phyloP scores from a whole-genome alignment of 305 asterid genomes.

The Fraxinus nigra region DNA sequence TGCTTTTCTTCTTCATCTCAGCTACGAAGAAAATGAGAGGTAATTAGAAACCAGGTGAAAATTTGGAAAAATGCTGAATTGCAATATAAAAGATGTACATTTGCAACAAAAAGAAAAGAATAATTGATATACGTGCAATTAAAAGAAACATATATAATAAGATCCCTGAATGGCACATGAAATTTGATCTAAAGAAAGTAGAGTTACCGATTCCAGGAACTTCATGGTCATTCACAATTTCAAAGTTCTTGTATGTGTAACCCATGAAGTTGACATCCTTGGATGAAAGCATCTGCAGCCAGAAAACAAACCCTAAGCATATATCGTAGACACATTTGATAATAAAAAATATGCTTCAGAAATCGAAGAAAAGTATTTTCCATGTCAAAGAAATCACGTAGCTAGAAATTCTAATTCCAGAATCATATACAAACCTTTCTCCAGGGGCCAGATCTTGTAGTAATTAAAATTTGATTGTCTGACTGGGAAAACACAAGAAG shows the following conservation, averaged over 20 bases:
- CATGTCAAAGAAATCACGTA: neutral
- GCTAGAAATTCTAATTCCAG: conserved; percentile 14
- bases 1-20: conserved; percentile 87
- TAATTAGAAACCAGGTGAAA: neutral
- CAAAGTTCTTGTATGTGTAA: conserved; percentile 88
- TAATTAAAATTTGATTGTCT: conserved; percentile 56
- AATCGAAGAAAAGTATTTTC: neutral
- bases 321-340: neutral
- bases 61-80: neutral
- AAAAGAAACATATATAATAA: neutral
- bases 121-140: neutral
- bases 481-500: conserved; percentile 39
- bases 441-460: conserved; percentile 93
- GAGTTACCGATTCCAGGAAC: conserved; percentile 62
- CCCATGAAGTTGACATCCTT: conserved; percentile 95
- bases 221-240: conserved; percentile 80
- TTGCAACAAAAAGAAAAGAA: neutral
- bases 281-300: conserved; percentile 81
- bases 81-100: neutral
- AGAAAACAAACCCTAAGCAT: conserved; percentile 18
- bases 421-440: conserved; percentile 65
- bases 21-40: conserved; percentile 43
- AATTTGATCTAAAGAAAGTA: conserved; percentile 4
- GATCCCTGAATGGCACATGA: neutral
- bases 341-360: neutral